These are phyloP conservation scores for Aspergillus nomiae DNA, from an alignment of 2,329 filamentous ascomycete genomes.

Conservation along the genomic window DNA sequence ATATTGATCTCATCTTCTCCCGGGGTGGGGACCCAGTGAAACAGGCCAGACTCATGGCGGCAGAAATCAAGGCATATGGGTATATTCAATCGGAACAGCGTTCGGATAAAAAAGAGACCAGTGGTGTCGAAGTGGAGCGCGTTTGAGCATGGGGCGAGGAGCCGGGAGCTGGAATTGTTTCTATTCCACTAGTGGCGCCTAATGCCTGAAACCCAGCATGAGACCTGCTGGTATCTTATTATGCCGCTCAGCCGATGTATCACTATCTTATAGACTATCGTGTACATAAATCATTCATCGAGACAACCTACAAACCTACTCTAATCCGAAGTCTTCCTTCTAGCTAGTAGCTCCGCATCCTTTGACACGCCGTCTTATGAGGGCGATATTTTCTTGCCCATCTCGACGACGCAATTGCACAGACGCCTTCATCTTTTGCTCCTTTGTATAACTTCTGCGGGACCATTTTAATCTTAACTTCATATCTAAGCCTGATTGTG, in stretches of 20 bases:
- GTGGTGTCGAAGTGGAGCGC: not conserved
- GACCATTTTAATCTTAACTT: too few species aligned
- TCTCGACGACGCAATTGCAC: too few species aligned
- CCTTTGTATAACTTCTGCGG: too few species aligned
- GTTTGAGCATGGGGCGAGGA: not conserved
- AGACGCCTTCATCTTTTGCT: too few species aligned
- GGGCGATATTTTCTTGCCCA: too few species aligned
- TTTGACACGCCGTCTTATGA: too few species aligned
- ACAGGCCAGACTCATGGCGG: not conserved
- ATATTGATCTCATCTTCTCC: slow-evolving; percentile 46
- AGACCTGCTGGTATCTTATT: not conserved
- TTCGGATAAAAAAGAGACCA: not conserved
- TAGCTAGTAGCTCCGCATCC: too few species aligned
- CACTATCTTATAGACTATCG: not conserved
- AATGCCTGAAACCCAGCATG: not conserved
- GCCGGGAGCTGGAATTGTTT: not conserved
- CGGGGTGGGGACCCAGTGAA: not conserved
- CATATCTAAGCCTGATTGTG: too few species aligned
- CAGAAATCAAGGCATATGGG: not conserved
- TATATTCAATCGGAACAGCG: not conserved
- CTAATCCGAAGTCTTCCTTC: not conserved
- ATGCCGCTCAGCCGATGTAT: not conserved
- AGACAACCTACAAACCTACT: not conserved
- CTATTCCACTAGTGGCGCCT: not conserved
- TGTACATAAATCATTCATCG: not conserved